phyloP scores from a whole-genome alignment of 257 asterid species.

The Eustoma russellianum region DNA sequence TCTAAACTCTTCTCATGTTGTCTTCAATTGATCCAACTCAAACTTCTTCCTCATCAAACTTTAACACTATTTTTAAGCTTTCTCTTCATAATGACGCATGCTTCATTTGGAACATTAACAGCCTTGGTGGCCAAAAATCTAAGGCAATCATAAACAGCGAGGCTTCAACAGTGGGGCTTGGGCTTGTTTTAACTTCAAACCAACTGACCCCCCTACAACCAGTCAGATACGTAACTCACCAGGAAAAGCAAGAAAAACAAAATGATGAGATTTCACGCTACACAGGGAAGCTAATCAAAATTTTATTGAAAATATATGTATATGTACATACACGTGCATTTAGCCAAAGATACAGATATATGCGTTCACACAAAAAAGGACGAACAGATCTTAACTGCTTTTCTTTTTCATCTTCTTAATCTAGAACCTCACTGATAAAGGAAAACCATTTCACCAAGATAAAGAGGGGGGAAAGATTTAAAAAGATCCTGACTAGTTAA shows the following conservation, averaged over 20 bases:
- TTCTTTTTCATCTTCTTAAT: too few species aligned
- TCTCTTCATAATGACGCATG: slow-evolving; percentile 19
- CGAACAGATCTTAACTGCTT: too few species aligned
- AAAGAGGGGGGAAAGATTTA: too few species aligned
- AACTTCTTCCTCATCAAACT: slow-evolving; percentile 18
- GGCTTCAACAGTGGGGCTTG: slow-evolving; percentile 25
- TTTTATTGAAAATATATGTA: too few species aligned
- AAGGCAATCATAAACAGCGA: slow-evolving; percentile 15
- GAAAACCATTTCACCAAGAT: too few species aligned
- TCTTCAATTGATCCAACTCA: slow-evolving; percentile 19
- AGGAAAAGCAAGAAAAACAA: slow-evolving; percentile 6
- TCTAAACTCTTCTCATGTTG: slow-evolving; percentile 18
- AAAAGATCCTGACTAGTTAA: too few species aligned
- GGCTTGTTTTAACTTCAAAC: slow-evolving; percentile 28
- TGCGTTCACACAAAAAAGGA: too few species aligned
- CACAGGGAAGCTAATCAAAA: too few species aligned
- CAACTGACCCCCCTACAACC: slow-evolving; percentile 26
- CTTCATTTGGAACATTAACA: slow-evolving; percentile 24
- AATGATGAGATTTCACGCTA: slow-evolving; percentile 6
- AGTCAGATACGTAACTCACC: slow-evolving; percentile 20
- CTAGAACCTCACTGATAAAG: too few species aligned
- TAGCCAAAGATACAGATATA: too few species aligned
- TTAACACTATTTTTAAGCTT: slow-evolving; percentile 14
- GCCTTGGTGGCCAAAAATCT: slow-evolving; percentile 16
- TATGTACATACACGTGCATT: too few species aligned